Evolutionary conservation across 164 flowering plant genomes (phyloP), one percentile per base, ranked within the genome.

Genomic region (Vitis labrusca): DNA sequence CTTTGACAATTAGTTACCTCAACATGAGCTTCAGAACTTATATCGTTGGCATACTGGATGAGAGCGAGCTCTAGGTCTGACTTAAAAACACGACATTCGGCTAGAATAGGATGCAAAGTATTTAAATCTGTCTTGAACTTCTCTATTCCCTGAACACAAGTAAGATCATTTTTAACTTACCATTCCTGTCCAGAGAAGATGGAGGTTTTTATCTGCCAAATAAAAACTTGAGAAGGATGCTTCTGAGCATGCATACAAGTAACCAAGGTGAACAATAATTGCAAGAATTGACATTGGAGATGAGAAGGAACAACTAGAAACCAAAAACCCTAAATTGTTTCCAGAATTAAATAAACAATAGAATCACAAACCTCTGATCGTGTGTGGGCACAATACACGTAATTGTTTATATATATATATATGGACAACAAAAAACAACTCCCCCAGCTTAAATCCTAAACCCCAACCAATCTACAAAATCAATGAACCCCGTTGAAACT

Each of bases 11-110:
- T 52, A 23, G 30, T 66, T 78, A 94, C 98, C 97, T 89, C 87
- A 59, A 92, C 76, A 80, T 94, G 98, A 78, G 98, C 98, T 82
- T 91, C 97, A 68, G 97, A 94, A 80, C 98, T 94, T 77, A 92
- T 86, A 75, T 90, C 92, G 74, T 89, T 94, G 23, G 97, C 97
- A 86, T 79, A 92, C 77, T 92, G 93, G 70, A 94, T 91, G 59
- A 92, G 78, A 64, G 84, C 81, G 82, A 94, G 92, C 83, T 94
- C 98, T 81, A 89, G 16, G 8, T 76, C 82, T 27, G 95, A 84
- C 83, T 92, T 94, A 12, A 83, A n/a, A 62, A 88, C 88, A 68
- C 97, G 93, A 56, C 98, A 91, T 78, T 92, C 98, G 57, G 90
- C 81, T 79, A 94, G 75, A 71, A 91, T 82, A 48, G 97, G 95